Base-by-base conservation (phyloP, 768 basidiomycete species). In the Psilocybe sp. region DNA sequence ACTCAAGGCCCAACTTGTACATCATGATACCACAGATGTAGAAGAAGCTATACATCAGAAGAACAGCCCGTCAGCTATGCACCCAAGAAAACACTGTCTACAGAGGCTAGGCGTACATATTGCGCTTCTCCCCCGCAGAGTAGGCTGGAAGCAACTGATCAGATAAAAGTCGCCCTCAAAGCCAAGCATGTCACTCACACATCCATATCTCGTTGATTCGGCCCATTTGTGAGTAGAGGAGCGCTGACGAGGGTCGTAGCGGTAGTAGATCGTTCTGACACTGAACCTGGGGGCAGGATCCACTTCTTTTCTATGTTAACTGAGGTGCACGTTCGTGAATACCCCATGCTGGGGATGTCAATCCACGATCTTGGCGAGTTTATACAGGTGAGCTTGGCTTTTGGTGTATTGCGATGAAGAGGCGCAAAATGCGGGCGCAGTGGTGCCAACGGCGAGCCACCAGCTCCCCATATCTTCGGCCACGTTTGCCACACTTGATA, bases 1-100 rank as follows among this genome's bases (percentile, higher is more conserved):
- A 67, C 49, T 69, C 67, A 14, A 69, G 56, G 16, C 65, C 65
- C 40, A 67, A 56, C 47, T 67, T 69, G 50, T 67, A 66, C 51
- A 58, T 56, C 64, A 66, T 67, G 36, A 66, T 66, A 8, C 67
- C 67, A 7, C 39, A 59, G 47, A 68, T 61, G 45, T 68, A 68
- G 42, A 68, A 54, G 34, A 34, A 50, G 14, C 64, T 62, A 49
- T 40, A 37, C 40, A 45, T 13, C 1, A 18, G 36, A 43, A 15
- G 37, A 16, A 36, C 19, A 43, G 13, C 38, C 23, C 28, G 5
- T 18, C 33, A 39, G 18, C 6, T 28, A 13, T 12, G 19, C n/a
- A 15, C 33, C 5, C n/a, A 33, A 6, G 40, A 20, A 12, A 43
- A 20, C 4, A 5, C 1, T 34, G 23, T 28, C 7, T 28, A 28